These are phyloP conservation scores for Guillardia theta DNA, from an alignment of 78 protist genomes.

Conservation along the genomic window DNA sequence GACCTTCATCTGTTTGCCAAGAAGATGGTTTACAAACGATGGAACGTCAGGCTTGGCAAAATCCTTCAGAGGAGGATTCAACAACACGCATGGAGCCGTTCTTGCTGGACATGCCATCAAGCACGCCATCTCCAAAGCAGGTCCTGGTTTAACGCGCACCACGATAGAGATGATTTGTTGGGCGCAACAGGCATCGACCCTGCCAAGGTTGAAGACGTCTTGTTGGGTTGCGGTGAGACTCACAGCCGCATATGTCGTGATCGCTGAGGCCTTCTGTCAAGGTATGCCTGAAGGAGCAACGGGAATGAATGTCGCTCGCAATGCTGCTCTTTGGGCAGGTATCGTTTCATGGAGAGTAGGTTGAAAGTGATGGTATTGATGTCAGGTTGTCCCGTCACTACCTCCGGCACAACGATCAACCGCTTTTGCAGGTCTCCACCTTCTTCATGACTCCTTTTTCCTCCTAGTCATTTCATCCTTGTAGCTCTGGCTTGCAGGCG, in stretches of 20 bases:
- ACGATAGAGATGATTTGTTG: too few relatives aligned
- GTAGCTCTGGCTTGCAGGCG: slow-evolving; percentile 36
- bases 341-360: too few relatives aligned
- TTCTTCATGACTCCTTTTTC: too few relatives aligned
- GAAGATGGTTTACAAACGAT: too few relatives aligned
- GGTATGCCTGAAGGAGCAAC: not conserved
- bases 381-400: too few relatives aligned
- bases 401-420: slow-evolving; percentile 29
- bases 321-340: not conserved
- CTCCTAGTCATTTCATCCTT: too few relatives aligned
- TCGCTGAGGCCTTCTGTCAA: too few relatives aligned
- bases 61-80: slow-evolving; percentile 21
- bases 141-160: too few relatives aligned
- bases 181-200: not conserved
- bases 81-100: slow-evolving; percentile 18
- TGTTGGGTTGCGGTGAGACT: slow-evolving; percentile 46
- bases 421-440: slow-evolving; percentile 38
- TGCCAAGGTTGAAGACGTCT: slow-evolving; percentile 13
- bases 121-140: not conserved
- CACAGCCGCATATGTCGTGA: too few relatives aligned
- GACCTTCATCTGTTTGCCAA: too few relatives aligned
- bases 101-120: not conserved
- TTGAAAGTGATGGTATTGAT: too few relatives aligned
- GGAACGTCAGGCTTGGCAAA: not conserved
- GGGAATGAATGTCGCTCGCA: not conserved